Conservation (phyloP, 495 filamentous ascomycete species). For the Clohesyomyces aquaticus region DNA sequence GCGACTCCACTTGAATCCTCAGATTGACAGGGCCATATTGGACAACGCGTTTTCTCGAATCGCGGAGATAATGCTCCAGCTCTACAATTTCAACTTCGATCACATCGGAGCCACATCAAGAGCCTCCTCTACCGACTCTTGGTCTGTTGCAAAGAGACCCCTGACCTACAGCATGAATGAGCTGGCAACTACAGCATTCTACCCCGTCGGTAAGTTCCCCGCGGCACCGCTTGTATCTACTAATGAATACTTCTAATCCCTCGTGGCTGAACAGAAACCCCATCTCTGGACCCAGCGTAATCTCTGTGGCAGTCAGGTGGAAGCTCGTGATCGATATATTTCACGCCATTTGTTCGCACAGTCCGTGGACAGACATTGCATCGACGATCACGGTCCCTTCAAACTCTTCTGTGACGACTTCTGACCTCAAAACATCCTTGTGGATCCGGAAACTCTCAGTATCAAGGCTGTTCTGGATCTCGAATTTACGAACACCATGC, state of each 20-base stretch:
- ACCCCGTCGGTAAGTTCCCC: constrained; percentile 39
- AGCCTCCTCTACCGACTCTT: neutral
- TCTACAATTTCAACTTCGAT: constrained; percentile 6
- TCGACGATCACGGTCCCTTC: constrained; percentile 43
- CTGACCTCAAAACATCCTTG: constrained; percentile 24
- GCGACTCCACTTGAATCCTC: neutral
- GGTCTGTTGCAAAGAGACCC: constrained; percentile 14
- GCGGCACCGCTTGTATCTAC: constrained; percentile 45
- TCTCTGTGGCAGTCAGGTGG: constrained; percentile 44
- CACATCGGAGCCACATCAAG: constrained; percentile 15
- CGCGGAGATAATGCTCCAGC: constrained; percentile 4
- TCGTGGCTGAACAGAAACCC: constrained; percentile 43
- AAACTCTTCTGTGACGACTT: constrained; percentile 26
- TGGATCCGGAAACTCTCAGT: constrained; percentile 14
- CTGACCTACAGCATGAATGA: constrained; percentile 24
- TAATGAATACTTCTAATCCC: constrained; percentile 45
- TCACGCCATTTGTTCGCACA: constrained; percentile 48
- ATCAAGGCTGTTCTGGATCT: constrained; percentile 19
- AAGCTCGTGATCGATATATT: constrained; percentile 46
- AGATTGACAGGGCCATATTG: neutral
- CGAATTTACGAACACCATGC: constrained; percentile 25
- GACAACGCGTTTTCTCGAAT: neutral
- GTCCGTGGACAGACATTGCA: constrained; percentile 49
- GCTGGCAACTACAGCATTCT: constrained; percentile 10
- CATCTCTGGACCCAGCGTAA: constrained; percentile 51